Conservation (phyloP, 2,329 filamentous ascomycete genomes). For the Monosporascus sp. region DNA sequence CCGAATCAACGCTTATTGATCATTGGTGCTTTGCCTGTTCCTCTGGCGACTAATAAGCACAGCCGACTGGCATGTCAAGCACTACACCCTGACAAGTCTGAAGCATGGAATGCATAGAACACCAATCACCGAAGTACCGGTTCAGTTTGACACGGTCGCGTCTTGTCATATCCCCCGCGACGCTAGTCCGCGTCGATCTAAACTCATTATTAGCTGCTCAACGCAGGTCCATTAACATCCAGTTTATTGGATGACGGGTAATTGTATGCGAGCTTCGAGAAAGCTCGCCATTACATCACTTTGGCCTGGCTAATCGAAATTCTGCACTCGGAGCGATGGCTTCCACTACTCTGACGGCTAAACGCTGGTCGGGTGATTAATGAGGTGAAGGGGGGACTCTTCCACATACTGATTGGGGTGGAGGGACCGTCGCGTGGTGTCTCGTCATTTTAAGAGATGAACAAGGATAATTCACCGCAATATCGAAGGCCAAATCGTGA, state of each 20-base stretch:
- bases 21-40: not conserved
- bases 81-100: not conserved
- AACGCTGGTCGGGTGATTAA: too few species aligned
- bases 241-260: not conserved
- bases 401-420: too few species aligned
- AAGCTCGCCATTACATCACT: too few species aligned
- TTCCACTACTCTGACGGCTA: too few species aligned
- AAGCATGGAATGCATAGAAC: slow-evolving; percentile 4
- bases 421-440: not conserved
- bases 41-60: too few species aligned
- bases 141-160: slow-evolving; percentile 5
- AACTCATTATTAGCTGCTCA: not conserved
- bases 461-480: not conserved
- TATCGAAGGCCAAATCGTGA: not conserved
- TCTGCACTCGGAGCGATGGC: too few species aligned
- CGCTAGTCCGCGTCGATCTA: not conserved
- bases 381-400: too few species aligned
- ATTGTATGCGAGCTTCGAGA: too few species aligned
- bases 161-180: not conserved
- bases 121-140: not conserved
- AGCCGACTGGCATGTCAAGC: not conserved
- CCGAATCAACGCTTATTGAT: not conserved
- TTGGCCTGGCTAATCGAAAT: too few species aligned
- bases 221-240: not conserved
- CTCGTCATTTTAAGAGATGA: not conserved